These are phyloP conservation scores for Tothia fuscella DNA, from an alignment of 2,329 filamentous ascomycete species.

Conservation along the genomic window DNA sequence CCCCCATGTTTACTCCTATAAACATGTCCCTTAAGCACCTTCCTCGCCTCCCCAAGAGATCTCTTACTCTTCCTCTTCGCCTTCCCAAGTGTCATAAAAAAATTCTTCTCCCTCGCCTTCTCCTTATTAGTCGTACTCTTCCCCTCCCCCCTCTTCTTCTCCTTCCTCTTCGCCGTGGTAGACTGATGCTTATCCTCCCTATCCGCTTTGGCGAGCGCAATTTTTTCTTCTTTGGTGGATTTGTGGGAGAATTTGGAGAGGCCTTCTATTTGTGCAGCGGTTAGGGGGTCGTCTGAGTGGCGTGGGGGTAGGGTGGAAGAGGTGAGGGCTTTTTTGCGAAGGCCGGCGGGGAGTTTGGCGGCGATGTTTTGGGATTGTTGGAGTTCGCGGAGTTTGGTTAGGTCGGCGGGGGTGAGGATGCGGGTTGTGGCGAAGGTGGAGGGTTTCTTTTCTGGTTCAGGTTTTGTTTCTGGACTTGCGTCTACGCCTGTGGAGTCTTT, in stretches of 20 bases:
- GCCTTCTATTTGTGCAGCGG: slow-evolving; percentile 83
- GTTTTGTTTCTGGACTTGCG: slow-evolving; percentile 22
- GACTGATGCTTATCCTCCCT: slow-evolving; percentile 77
- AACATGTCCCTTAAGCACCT: slow-evolving; percentile 68
- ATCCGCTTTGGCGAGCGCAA: slow-evolving; percentile 71
- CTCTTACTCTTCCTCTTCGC: slow-evolving; percentile 92
- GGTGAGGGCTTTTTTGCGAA: slow-evolving; percentile 17
- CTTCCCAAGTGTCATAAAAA: slow-evolving; percentile 95
- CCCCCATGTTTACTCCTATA: slow-evolving; percentile 77
- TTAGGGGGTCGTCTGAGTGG: slow-evolving; percentile 67
- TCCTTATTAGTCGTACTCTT: slow-evolving; percentile 97
- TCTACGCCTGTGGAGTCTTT: too few species aligned
- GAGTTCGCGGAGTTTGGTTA: slow-evolving; percentile 88
- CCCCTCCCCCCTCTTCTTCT: slow-evolving; percentile 76
- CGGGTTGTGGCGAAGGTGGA: slow-evolving; percentile 80
- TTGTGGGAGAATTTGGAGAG: slow-evolving; percentile 67
- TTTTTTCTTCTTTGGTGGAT: slow-evolving; percentile 77
- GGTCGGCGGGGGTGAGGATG: slow-evolving; percentile 88
- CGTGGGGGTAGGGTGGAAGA: background rate
- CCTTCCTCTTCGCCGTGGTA: slow-evolving; percentile 70
- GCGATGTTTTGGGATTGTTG: slow-evolving; percentile 61
- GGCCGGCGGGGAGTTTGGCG: slow-evolving; percentile 40
- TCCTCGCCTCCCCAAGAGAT: slow-evolving; percentile 75
- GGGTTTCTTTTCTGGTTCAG: slow-evolving; percentile 21
- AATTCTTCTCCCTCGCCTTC: slow-evolving; percentile 96